These are phyloP conservation scores for Candida mesenterica DNA, from an alignment of 1,139 yeast species.

Conservation along the genomic window DNA sequence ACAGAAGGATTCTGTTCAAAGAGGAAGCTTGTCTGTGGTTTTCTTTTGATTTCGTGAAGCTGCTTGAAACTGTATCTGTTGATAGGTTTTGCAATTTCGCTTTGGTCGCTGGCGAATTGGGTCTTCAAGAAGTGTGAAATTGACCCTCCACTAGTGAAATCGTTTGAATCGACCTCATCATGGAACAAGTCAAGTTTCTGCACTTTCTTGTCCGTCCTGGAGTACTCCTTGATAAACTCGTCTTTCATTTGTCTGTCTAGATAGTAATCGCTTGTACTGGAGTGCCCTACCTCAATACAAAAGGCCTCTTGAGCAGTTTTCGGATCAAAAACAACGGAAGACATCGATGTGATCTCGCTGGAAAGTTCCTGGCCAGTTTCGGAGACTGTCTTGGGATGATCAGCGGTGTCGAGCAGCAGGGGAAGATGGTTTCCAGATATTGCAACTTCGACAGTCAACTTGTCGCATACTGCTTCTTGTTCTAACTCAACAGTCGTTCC, in stretches of 20 bases:
- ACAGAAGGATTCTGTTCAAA: background rate
- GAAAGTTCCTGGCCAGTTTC: background rate
- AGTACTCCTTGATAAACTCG: constrained; percentile 2
- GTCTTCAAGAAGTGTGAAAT: constrained; percentile 14
- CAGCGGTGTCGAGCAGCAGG: too few relatives aligned
- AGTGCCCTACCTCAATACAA: background rate
- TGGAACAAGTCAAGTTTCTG: constrained; percentile 8
- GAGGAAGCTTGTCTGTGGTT: background rate
- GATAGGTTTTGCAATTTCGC: background rate
- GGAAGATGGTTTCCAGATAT: too few relatives aligned
- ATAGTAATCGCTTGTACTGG: constrained; percentile 2
- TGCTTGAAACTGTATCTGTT: constrained; percentile 6
- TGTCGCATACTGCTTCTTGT: too few relatives aligned
- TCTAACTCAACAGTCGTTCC: too few relatives aligned
- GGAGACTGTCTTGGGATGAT: constrained; percentile 9
- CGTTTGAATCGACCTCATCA: constrained; percentile 13
- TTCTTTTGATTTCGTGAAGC: constrained; percentile 6
- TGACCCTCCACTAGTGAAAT: constrained; percentile 14
- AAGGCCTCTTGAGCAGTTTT: background rate
- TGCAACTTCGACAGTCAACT: too few relatives aligned
- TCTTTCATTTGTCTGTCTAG: background rate
- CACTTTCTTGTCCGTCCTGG: constrained; percentile 1
- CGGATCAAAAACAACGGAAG: background rate
- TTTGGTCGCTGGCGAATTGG: constrained; percentile 9
- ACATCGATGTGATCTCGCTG: background rate